Evolutionary conservation across 139 green algal species (phyloP), one percentile per base, ranked within the genome.

Genomic region (Chlorokybus atmophyticus): DNA sequence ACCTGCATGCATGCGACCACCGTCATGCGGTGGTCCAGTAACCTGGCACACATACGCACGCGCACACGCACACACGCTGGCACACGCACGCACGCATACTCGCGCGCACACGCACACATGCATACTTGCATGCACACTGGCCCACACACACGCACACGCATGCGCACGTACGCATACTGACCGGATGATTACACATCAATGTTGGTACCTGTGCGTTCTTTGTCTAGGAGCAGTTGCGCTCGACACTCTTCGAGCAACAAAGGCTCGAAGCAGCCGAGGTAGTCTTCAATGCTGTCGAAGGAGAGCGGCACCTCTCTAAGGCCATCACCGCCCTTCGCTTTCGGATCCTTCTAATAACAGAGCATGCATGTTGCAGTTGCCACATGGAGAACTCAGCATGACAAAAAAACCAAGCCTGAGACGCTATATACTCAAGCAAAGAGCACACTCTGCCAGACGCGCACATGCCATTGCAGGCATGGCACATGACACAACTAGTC

Each of bases 241-340:
- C 29, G 25, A 31, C 49, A 66, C 38, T 77, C 69, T 40, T 76
- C 69, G 25, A 77, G 56, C 32, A 77, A 32, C 47, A 77, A 32
- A 26, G 67, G 67, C 41, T 70, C 67, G 29, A 63, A 77, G 19
- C 58, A 29, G 8, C 44, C 24, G 2, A 72, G 6, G 51, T 75
- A 75, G 35, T 77, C 66, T 29, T 66, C 23, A 24, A 64, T 35
- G 26, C 26, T 52, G 35, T 27, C 29, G 29, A 66, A 66, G 4
- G 17, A 21, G 17, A 68, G 14, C 17, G 59, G 59, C 23, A 67
- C 54, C 19, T 58, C n/a, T 4, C 58, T n/a, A n/a, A n/a, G n/a
- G n/a, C n/a, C n/a, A n/a, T n/a, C n/a, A n/a, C n/a, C n/a, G n/a
- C n/a, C n/a, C n/a, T n/a, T n/a, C n/a, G n/a, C n/a, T n/a, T n/a